Base-by-base conservation (phyloP, 2,329 filamentous ascomycete species). In the Penicillium sp. region DNA sequence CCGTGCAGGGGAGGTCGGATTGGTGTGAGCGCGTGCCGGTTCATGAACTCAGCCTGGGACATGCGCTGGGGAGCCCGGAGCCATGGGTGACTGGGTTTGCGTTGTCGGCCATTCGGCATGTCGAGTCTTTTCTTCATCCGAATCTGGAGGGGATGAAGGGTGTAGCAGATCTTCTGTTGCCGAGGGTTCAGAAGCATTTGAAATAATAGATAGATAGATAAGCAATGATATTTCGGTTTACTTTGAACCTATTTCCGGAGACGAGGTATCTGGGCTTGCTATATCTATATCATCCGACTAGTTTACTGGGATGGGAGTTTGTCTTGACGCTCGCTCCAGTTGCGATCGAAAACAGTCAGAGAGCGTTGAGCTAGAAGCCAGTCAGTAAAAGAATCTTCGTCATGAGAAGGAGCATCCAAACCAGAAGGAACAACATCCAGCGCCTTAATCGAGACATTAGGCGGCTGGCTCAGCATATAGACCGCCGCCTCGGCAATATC, bases 381-480 rank as follows among this genome's bases (percentile, higher is more conserved):
- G 28, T 27, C 9, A 25, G 35, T n/a, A 0, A 25, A 2, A 21
- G 4, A 29, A 15, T 2, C 15, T n/a, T n/a, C n/a, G n/a, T n/a
- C n/a, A n/a, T n/a, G n/a, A n/a, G n/a, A n/a, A n/a, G n/a, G n/a
- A n/a, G n/a, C n/a, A n/a, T n/a, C n/a, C 48, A 28, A 65, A 72
- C 53, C 50, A 1, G 53, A 55, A 4, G 71, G 69, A 18, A 75
- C 69, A 13, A 73, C 62, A 57, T 75, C 71, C 36, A 75, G 33
- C 2, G 71, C 70, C 56, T 74, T 74, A 2, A 75, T 55, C 11
- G 64, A 66, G 3, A 71, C 58, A 38, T 66, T 63, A 23, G 65
- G 57, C 4, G 67, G 63, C 43, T 64, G 61, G 7, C 49, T 56
- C 27, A 76, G 48, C 68, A 75, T 70, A 36, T 63, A 74, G 1